Percentiles rank a stretch among this genome's conserved stretches.
These are phyloP conservation scores for Phytopythium boreale DNA, from an alignment of 352 stramenopile species.

Conservation along the genomic window DNA sequence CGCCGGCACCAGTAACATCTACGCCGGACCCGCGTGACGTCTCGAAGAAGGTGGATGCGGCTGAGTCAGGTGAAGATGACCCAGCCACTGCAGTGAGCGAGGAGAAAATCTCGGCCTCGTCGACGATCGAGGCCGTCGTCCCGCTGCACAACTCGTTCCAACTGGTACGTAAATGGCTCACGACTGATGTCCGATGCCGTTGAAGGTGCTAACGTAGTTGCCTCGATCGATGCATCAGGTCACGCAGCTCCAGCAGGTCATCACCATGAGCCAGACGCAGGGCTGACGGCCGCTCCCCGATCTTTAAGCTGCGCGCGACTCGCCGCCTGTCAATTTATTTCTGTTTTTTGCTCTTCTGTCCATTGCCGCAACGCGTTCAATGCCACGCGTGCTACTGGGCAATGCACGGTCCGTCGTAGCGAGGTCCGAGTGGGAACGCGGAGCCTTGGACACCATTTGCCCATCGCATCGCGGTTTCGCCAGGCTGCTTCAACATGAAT, in stretches of 20 bases:
- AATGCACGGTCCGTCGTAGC: too few relatives aligned
- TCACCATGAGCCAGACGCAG: conserved; percentile 39
- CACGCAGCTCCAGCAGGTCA: conserved; percentile 51
- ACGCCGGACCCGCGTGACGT: conserved; percentile 15
- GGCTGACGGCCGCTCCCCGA: conserved; percentile 18
- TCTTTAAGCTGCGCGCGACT: not conserved
- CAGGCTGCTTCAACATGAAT: too few relatives aligned
- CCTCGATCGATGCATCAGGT: conserved; percentile 21
- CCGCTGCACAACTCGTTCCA: conserved; percentile 64
- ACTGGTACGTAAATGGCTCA: conserved; percentile 34
- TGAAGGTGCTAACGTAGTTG: not conserved
- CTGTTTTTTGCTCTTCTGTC: not conserved
- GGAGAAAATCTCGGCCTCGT: conserved; percentile 57
- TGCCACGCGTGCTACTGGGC: too few relatives aligned
- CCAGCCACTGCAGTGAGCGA: conserved; percentile 35
- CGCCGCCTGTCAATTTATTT: conserved; percentile 7
- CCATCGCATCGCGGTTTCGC: too few relatives aligned
- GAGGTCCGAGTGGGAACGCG: too few relatives aligned
- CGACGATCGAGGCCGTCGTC: conserved; percentile 75
- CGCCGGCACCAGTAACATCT: not conserved
- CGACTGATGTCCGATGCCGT: not conserved
- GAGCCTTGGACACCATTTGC: too few relatives aligned
- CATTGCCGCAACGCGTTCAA: not conserved
- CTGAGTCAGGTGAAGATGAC: conserved; percentile 23
- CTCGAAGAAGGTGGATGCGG: conserved; percentile 28